Percentiles rank a stretch among this genome's conserved stretches.
phyloP scores from a whole-genome alignment of 768 basidiomycete genomes.

The Cyathus striatus region DNA sequence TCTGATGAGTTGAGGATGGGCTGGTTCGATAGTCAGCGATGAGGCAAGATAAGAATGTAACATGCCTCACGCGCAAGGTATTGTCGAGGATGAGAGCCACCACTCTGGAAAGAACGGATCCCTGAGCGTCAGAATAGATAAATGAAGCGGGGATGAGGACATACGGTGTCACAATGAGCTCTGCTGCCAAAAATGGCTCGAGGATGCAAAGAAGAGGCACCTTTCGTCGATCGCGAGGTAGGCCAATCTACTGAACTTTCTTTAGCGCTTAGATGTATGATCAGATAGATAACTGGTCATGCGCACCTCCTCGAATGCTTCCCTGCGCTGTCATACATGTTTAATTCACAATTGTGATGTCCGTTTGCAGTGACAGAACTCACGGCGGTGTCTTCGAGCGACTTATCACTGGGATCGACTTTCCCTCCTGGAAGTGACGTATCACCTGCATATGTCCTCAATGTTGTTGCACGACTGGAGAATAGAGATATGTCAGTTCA shows the following conservation, averaged over 20 bases:
- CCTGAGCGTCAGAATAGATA: slow-evolving; percentile 1
- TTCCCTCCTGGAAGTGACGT: slow-evolving; percentile 88
- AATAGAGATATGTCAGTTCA: background rate
- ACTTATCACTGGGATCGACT: slow-evolving; percentile 61
- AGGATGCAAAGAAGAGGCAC: slow-evolving; percentile 74
- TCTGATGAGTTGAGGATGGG: slow-evolving; percentile 78
- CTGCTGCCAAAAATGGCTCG: slow-evolving; percentile 72
- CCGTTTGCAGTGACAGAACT: too few relatives aligned
- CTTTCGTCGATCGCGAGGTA: slow-evolving; percentile 63
- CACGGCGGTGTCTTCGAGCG: slow-evolving; percentile 79
- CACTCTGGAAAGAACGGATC: slow-evolving; percentile 52
- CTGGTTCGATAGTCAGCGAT: slow-evolving; percentile 25
- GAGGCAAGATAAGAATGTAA: background rate
- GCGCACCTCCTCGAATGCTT: slow-evolving; percentile 85
- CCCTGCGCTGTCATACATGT: slow-evolving; percentile 52
- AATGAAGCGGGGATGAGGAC: slow-evolving; percentile 19
- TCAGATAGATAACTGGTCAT: background rate
- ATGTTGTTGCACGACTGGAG: slow-evolving; percentile 64
- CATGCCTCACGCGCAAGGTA: slow-evolving; percentile 55
- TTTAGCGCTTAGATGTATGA: slow-evolving; percentile 1
- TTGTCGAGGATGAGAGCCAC: slow-evolving; percentile 83
- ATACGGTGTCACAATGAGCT: slow-evolving; percentile 80
- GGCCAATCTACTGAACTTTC: slow-evolving; percentile 75
- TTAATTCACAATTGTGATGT: background rate
- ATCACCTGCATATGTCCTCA: slow-evolving; percentile 80